phyloP scores from a whole-genome alignment of 805 yeast species.

The Candida verbasci region DNA sequence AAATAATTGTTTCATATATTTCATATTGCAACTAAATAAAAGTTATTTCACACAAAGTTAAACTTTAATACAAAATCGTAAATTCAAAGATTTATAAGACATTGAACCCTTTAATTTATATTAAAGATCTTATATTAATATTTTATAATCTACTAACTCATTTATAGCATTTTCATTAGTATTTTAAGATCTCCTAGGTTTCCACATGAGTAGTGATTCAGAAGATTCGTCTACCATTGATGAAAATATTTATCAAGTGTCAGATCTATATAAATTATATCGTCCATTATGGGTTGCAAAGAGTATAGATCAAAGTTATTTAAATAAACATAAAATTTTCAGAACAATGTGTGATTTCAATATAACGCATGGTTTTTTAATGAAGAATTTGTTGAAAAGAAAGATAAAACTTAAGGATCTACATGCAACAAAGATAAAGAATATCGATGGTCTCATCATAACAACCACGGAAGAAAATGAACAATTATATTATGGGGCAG shows the following conservation, averaged over 20 bases:
- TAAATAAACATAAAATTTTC: constrained; percentile 17
- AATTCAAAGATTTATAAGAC: no score
- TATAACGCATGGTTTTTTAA: constrained; percentile 16
- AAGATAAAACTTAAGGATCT: constrained; percentile 20
- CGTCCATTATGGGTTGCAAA: constrained; percentile 14
- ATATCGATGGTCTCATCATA: constrained; percentile 6
- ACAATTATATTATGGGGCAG: constrained; percentile 11
- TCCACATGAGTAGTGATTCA: no score
- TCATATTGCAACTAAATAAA: no score
- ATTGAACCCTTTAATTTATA: no score
- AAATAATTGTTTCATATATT: no score
- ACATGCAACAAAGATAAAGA: constrained; percentile 5
- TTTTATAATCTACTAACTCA: no score
- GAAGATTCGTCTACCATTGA: constrained; percentile 15
- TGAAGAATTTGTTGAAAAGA: constrained; percentile 21
- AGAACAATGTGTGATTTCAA: constrained; percentile 24
- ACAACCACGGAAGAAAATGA: background rate
- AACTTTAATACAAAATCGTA: no score
- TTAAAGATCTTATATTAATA: no score
- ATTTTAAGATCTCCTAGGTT: no score
- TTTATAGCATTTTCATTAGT: no score
- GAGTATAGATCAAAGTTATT: constrained; percentile 9
- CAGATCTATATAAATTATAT: constrained; percentile 17
- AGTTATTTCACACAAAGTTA: no score
- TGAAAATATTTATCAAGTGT: constrained; percentile 11